These are phyloP conservation scores for Fusarium drepaniforme DNA, from an alignment of 2,329 filamentous ascomycete species.

Conservation along the genomic window DNA sequence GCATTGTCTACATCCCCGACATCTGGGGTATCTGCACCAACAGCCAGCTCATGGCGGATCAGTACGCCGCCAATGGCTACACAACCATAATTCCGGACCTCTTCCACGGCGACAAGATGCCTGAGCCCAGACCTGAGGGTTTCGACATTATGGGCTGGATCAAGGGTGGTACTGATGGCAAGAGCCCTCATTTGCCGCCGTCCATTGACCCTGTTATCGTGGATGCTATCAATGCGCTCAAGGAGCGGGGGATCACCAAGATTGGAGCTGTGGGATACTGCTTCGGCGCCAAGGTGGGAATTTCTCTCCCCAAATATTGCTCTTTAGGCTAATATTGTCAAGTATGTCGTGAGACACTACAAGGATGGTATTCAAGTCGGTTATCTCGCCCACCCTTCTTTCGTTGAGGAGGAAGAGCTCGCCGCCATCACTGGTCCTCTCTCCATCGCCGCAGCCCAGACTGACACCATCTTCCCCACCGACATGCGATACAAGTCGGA, in stretches of 20 bases:
- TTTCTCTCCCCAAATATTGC: rapidly evolving
- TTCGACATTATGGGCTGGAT: constrained; percentile 52
- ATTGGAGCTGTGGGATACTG: constrained; percentile 73
- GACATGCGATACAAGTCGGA: constrained; percentile 69
- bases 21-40: constrained; percentile 55
- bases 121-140: constrained; percentile 40
- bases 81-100: constrained; percentile 53
- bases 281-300: constrained; percentile 71
- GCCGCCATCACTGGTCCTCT: constrained; percentile 67
- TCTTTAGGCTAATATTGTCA: neutral
- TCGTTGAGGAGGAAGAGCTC: constrained; percentile 71
- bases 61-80: constrained; percentile 54
- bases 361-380: constrained; percentile 67
- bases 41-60: constrained; percentile 57
- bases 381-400: constrained; percentile 74
- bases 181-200: constrained; percentile 57
- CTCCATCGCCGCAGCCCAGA: constrained; percentile 73
- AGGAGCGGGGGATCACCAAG: constrained; percentile 61
- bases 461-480: constrained; percentile 68
- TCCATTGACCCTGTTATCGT: constrained; percentile 50
- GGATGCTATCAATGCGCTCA: constrained; percentile 65
- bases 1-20: constrained; percentile 54
- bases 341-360: constrained; percentile 79
- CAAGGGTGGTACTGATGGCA: constrained; percentile 57
- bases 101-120: constrained; percentile 53